These are phyloP conservation scores for Candida hispaniensis DNA, from an alignment of 805 yeast genomes.

Conservation along the genomic window DNA sequence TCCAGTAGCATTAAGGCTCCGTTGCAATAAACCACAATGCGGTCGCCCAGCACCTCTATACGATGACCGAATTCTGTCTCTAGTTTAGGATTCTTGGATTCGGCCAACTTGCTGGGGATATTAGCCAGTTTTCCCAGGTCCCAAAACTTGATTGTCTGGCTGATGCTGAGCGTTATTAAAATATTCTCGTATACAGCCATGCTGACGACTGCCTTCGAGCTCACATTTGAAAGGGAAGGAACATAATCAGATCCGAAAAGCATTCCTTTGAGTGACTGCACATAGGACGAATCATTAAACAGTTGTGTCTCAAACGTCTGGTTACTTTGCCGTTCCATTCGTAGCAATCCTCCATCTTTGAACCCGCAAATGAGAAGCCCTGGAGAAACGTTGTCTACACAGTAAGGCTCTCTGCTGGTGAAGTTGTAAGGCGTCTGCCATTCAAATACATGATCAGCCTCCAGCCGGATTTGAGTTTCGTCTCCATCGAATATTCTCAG, in stretches of 20 bases:
- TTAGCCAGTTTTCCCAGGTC: slow-evolving; percentile 1
- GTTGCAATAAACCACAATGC: neutral
- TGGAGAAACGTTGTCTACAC: too few species aligned
- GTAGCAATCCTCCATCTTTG: slow-evolving; percentile 12
- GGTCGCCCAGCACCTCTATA: slow-evolving; percentile 1
- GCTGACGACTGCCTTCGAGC: slow-evolving; percentile 6
- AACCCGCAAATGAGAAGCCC: too few species aligned
- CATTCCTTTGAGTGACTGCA: slow-evolving; percentile 6
- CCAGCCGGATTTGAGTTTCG: neutral
- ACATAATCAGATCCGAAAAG: slow-evolving; percentile 10
- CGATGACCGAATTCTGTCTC: slow-evolving; percentile 11
- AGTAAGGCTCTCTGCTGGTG: slow-evolving; percentile 8
- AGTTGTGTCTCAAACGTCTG: slow-evolving; percentile 4
- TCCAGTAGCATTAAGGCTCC: slow-evolving; percentile 37
- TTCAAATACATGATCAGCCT: neutral
- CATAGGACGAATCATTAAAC: slow-evolving; percentile 7
- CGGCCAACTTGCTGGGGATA: neutral
- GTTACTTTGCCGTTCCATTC: slow-evolving; percentile 3
- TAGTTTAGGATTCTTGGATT: slow-evolving; percentile 3
- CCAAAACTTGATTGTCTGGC: slow-evolving; percentile 12
- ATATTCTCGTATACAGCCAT: slow-evolving; percentile 2
- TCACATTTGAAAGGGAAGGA: slow-evolving; percentile 12
- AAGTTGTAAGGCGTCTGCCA: slow-evolving; percentile 7
- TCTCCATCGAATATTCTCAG: neutral
- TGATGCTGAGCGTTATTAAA: slow-evolving; percentile 12